Evolutionary conservation across 1,284 basidiomycete genomes (phyloP).

Genomic region (Lentinus polychrous): DNA sequence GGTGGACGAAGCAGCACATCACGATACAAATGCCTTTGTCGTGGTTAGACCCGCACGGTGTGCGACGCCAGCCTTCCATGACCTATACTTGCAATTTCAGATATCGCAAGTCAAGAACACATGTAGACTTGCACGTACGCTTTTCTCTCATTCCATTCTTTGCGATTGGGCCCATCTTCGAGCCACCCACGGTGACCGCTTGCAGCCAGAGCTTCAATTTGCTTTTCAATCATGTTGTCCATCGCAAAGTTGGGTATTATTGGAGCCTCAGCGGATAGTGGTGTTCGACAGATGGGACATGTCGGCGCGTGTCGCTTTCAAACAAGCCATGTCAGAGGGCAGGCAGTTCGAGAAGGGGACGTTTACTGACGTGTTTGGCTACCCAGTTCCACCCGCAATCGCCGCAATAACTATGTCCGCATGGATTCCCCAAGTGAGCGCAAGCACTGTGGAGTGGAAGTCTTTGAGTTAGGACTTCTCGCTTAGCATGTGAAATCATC

Average conservation of each 20-base stretch:
- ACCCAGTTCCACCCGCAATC: slow-evolving; percentile 26
- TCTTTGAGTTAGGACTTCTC: background rate
- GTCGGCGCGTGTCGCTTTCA: slow-evolving; percentile 18
- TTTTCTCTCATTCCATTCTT: slow-evolving; percentile 22
- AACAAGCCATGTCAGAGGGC: background rate
- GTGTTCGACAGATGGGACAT: slow-evolving; percentile 26
- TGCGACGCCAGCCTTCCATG: no score
- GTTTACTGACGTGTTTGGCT: slow-evolving; percentile 17
- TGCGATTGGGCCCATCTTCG: slow-evolving; percentile 14
- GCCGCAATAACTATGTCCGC: slow-evolving; percentile 29
- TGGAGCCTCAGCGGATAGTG: slow-evolving; percentile 15
- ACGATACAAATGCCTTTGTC: no score
- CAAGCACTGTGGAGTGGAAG: slow-evolving; percentile 16
- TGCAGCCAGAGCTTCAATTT: slow-evolving; percentile 20
- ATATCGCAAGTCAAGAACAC: no score
- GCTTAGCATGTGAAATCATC: slow-evolving; percentile 3
- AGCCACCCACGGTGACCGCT: slow-evolving; percentile 24
- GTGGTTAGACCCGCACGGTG: no score
- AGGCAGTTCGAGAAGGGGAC: background rate
- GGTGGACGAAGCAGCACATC: no score
- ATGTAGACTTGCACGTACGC: slow-evolving; percentile 14
- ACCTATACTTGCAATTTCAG: no score
- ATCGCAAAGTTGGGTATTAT: slow-evolving; percentile 26
- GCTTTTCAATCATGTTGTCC: slow-evolving; percentile 24
- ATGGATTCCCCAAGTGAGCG: slow-evolving; percentile 25